A percentile compares a stretch with the other conserved stretches of the same genome.
Conservation (phyloP, 108 stramenopile species). For the Conticribra guillardii region DNA sequence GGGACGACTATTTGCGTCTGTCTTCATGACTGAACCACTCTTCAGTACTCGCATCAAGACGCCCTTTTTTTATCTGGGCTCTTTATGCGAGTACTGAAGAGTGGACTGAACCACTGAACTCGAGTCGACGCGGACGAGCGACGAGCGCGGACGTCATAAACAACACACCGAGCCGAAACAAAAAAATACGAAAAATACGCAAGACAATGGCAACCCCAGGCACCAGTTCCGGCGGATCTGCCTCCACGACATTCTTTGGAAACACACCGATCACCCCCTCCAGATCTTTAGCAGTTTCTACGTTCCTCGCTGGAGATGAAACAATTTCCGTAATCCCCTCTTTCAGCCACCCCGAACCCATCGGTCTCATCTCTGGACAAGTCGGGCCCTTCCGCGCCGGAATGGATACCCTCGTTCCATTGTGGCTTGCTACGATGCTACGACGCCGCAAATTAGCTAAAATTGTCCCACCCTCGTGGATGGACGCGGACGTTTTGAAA, state of each 20-base stretch:
- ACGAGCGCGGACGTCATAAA: not conserved
- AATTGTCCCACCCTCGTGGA: conserved; percentile 61
- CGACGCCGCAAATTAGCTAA: conserved; percentile 62
- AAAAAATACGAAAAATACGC: not conserved
- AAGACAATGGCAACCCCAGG: not conserved
- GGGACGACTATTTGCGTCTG: too few species aligned
- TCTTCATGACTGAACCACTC: too few species aligned
- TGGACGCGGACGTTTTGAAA: conserved; percentile 55
- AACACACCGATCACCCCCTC: conserved; percentile 16
- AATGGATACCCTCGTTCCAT: conserved; percentile 70
- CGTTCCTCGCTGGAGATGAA: conserved; percentile 65
- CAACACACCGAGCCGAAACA: not conserved
- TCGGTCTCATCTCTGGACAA: conserved; percentile 37
- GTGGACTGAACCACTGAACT: too few species aligned
- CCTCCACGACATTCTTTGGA: conserved; percentile 16
- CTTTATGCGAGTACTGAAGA: too few species aligned
- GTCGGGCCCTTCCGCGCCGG: conserved; percentile 79
- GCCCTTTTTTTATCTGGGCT: too few species aligned
- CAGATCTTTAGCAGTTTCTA: conserved; percentile 31
- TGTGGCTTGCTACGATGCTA: conserved; percentile 76
- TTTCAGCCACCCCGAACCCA: conserved; percentile 49
- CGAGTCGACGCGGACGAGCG: too few species aligned
- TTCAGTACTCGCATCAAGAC: too few species aligned
- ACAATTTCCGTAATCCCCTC: conserved; percentile 65
- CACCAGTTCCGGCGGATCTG: not conserved